Evolutionary conservation across 2,329 filamentous ascomycete species (phyloP).

Genomic region (Ampelomyces quisqualis): DNA sequence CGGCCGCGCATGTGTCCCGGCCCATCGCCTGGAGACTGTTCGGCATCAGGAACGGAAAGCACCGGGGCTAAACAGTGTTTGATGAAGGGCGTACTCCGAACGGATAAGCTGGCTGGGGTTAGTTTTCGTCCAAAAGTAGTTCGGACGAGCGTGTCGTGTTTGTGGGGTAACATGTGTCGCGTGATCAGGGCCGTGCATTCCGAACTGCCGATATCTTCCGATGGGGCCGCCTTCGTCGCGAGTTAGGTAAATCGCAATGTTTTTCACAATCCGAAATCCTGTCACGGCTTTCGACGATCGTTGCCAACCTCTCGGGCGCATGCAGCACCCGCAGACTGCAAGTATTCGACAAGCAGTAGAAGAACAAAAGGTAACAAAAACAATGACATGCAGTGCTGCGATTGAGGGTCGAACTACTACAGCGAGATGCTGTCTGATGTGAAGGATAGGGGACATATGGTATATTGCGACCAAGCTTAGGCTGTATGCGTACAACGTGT

Average conservation of each 20-base stretch:
- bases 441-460: too few species aligned
- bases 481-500: too few species aligned
- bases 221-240: too few species aligned
- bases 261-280: too few species aligned
- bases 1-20: conserved; percentile 37
- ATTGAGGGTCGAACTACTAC: not conserved
- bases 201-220: not conserved
- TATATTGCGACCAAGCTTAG: too few species aligned
- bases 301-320: too few species aligned
- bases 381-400: not conserved
- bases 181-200: conserved; percentile 11
- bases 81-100: conserved; percentile 11
- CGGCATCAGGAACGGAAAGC: conserved; percentile 20
- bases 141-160: conserved; percentile 17
- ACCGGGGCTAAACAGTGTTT: conserved; percentile 19
- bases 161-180: conserved; percentile 20
- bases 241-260: too few species aligned
- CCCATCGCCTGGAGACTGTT: conserved; percentile 11
- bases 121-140: conserved; percentile 15
- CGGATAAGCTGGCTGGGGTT: conserved; percentile 18
- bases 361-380: not conserved
- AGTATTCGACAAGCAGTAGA: not conserved
- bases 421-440: not conserved
- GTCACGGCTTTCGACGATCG: too few species aligned
- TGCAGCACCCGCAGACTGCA: not conserved